Conservation (phyloP, 73 alveolate species). For the Tetrahymena thermophila region DNA sequence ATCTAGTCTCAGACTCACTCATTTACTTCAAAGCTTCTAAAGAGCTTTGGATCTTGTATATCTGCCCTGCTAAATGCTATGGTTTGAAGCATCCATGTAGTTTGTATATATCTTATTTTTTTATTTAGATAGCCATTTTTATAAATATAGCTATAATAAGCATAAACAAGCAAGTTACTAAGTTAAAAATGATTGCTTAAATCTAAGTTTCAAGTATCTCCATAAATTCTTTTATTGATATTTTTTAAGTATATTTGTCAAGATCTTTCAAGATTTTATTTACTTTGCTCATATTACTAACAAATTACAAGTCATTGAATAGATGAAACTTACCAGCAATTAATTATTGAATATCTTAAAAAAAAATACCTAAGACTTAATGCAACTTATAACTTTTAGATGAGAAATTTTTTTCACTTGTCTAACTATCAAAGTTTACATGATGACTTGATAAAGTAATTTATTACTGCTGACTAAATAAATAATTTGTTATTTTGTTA, state of each 20-base stretch:
- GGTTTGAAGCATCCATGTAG: background rate
- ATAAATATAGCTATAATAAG: background rate
- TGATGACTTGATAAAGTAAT: background rate
- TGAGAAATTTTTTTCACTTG: background rate
- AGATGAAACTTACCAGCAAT: background rate
- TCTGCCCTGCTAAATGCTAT: background rate
- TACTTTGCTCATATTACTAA: background rate
- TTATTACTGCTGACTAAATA: background rate
- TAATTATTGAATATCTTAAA: background rate
- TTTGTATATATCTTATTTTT: background rate
- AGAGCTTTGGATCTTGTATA: background rate
- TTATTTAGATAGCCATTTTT: background rate
- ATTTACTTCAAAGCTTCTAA: background rate
- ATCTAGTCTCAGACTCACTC: too few relatives aligned
- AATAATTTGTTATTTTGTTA: background rate
- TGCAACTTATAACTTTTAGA: too few relatives aligned
- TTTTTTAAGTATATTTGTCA: background rate
- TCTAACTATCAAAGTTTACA: background rate
- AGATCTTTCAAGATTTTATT: background rate
- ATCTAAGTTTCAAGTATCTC: background rate
- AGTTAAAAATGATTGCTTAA: background rate
- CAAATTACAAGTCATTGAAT: background rate
- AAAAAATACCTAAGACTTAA: too few relatives aligned
- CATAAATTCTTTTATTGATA: background rate
- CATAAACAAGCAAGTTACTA: background rate